Conservation (phyloP, 352 stramenopile species). For the Lagenidium giganteum region DNA sequence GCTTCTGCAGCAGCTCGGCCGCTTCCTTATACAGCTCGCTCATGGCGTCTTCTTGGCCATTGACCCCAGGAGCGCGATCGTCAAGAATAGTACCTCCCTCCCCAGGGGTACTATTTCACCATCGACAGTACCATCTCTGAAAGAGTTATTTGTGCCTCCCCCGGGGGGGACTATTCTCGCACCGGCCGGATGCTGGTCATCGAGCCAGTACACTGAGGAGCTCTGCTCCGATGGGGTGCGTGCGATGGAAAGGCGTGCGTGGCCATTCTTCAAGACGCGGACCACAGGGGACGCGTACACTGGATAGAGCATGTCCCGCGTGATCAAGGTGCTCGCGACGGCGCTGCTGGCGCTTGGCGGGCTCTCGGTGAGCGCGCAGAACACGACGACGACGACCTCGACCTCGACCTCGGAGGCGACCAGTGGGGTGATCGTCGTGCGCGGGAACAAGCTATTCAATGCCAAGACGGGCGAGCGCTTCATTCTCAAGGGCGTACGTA, state of each 20-base stretch:
- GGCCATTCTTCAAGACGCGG: too few relatives aligned
- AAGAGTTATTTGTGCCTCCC: too few relatives aligned
- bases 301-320: background rate
- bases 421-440: conserved; percentile 63
- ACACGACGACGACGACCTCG: background rate
- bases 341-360: conserved; percentile 9
- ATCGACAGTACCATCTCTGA: too few relatives aligned
- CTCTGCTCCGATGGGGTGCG: too few relatives aligned
- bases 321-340: conserved; percentile 11
- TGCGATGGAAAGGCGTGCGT: too few relatives aligned
- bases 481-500: conserved; percentile 81
- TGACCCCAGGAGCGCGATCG: too few relatives aligned
- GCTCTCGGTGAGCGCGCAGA: conserved; percentile 7
- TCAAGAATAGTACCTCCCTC: too few relatives aligned
- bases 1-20: conserved; percentile 66
- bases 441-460: conserved; percentile 87
- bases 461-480: conserved; percentile 75
- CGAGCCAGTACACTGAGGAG: too few relatives aligned
- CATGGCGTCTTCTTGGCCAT: conserved; percentile 47
- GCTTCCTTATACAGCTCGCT: conserved; percentile 85
- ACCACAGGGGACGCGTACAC: too few relatives aligned
- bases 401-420: background rate
- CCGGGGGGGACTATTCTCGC: too few relatives aligned
- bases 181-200: too few relatives aligned
- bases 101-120: background rate